Evolutionary conservation across 2,329 filamentous ascomycete species (phyloP).

Genomic region (Apiospora phragmitis): DNA sequence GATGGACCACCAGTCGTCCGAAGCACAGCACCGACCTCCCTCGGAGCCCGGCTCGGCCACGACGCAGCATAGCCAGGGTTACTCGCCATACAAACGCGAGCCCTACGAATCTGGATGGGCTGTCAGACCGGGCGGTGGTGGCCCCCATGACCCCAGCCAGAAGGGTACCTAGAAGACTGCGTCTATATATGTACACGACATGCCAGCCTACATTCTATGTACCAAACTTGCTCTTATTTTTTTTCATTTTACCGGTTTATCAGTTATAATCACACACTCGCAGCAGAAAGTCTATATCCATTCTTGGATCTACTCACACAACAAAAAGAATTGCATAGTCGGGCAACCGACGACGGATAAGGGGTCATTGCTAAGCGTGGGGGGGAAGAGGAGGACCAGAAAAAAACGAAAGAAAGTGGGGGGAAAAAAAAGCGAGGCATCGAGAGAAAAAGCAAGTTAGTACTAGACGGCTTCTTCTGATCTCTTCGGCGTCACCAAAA

Average conservation of each 20-base stretch:
- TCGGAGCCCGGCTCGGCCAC: slow-evolving; percentile 23
- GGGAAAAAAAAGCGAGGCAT: not conserved
- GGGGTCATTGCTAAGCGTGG: not conserved
- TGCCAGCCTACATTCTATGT: slow-evolving; percentile 3
- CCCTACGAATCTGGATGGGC: slow-evolving; percentile 42
- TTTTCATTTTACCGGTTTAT: not conserved
- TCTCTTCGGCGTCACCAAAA: too few species aligned
- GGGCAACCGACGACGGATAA: not conserved
- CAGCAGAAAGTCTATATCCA: not conserved
- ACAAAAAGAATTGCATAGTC: slow-evolving; percentile 7
- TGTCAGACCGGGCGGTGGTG: slow-evolving; percentile 24
- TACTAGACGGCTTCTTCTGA: not conserved
- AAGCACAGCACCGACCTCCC: slow-evolving; percentile 21
- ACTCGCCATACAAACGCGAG: slow-evolving; percentile 31
- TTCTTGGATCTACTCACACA: not conserved
- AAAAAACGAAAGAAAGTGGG: not conserved
- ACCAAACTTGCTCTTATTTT: slow-evolving; percentile 9
- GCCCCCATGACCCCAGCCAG: slow-evolving; percentile 9
- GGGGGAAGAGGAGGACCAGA: not conserved
- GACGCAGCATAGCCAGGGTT: slow-evolving; percentile 24
- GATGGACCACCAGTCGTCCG: slow-evolving; percentile 39
- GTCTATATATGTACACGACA: not conserved
- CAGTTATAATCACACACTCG: not conserved
- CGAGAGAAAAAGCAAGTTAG: not conserved
- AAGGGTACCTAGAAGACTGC: not conserved